These are phyloP conservation scores for Colletotrichum salicis DNA, from an alignment of 2,329 filamentous ascomycete genomes.

Conservation along the genomic window DNA sequence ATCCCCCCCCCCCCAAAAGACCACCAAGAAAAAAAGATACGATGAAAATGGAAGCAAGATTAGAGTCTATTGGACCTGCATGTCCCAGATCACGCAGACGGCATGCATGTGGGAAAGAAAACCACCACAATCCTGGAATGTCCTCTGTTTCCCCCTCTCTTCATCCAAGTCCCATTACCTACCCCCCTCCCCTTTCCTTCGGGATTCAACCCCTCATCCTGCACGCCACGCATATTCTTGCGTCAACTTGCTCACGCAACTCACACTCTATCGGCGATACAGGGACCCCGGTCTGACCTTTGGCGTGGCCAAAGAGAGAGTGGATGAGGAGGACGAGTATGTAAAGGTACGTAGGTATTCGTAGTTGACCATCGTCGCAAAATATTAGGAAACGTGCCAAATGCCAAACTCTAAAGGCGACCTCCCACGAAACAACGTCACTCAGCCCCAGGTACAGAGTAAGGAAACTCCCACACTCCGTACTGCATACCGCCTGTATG, in stretches of 20 bases:
- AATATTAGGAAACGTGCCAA: neutral
- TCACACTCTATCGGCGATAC: constrained; percentile 2
- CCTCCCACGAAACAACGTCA: neutral
- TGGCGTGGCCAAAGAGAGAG: neutral
- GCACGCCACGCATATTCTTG: constrained; percentile 1
- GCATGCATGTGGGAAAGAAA: neutral
- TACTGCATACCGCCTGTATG: too few species aligned
- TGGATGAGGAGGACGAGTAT: neutral
- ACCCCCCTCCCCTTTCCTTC: neutral
- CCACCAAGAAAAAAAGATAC: neutral
- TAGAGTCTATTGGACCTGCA: neutral
- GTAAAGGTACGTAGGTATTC: neutral
- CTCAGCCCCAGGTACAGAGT: neutral
- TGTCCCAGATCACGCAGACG: neutral
- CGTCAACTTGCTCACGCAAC: neutral
- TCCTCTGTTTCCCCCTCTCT: neutral
- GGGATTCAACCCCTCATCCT: neutral
- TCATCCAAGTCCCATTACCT: neutral
- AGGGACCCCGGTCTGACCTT: constrained; percentile 12
- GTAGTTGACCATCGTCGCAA: neutral
- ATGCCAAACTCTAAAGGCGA: constrained; percentile 1
- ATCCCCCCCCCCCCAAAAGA: too few species aligned
- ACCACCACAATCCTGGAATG: neutral
- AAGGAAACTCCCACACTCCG: too few species aligned
- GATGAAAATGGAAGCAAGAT: neutral